Conservation (phyloP, 371 early-diverging fungal species). For the Syncephalis fuscata region DNA sequence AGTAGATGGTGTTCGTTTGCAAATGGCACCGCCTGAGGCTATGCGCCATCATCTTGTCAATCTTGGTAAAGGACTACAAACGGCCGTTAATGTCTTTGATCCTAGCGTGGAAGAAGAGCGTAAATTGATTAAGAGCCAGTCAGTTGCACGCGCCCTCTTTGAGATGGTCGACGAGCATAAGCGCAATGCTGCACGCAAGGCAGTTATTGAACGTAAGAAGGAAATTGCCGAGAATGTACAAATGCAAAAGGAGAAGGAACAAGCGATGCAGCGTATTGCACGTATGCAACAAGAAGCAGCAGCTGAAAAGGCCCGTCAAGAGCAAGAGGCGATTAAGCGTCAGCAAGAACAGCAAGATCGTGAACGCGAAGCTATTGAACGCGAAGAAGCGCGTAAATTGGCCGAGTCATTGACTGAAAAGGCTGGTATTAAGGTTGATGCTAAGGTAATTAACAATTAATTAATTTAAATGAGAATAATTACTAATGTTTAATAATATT, state of each 20-base stretch:
- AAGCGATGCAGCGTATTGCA: constrained; percentile 53
- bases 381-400: constrained; percentile 70
- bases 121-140: constrained; percentile 37
- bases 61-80: constrained; percentile 59
- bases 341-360: constrained; percentile 67
- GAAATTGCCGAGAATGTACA: constrained; percentile 69
- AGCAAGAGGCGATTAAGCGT: constrained; percentile 69
- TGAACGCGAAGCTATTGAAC: constrained; percentile 65
- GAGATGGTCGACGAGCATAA: constrained; percentile 72
- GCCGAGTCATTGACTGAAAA: constrained; percentile 72
- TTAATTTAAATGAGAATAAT: not conserved
- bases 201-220: constrained; percentile 83
- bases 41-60: constrained; percentile 71
- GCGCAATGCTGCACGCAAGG: constrained; percentile 54
- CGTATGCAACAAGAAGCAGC: constrained; percentile 68
- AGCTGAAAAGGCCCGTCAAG: constrained; percentile 63
- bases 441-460: constrained; percentile 12
- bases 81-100: constrained; percentile 71
- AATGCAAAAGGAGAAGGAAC: constrained; percentile 61
- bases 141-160: constrained; percentile 41
- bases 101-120: constrained; percentile 50
- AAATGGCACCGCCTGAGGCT: constrained; percentile 71
- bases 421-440: constrained; percentile 61
- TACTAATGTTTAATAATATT: not conserved
- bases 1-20: constrained; percentile 68